Evolutionary conservation across 345 rosid species (phyloP), one percentile per base, ranked within the genome.

Genomic region (Brassica cretica): DNA sequence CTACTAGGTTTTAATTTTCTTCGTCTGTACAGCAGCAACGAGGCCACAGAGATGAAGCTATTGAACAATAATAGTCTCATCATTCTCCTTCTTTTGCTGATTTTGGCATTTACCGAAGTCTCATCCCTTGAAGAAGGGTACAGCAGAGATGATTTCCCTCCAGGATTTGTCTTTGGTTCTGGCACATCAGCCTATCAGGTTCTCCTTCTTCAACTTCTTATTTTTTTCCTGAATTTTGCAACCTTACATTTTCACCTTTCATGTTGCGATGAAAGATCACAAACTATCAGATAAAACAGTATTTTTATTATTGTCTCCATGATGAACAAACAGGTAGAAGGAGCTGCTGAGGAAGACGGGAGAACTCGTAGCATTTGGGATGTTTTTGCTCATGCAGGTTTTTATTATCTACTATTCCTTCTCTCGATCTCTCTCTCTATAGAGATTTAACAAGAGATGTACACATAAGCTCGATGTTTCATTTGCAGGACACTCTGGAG

Each of bases 301-400:
- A n/a, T 51, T 86, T 53, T 27, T 6, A 49, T 4, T 14, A 49
- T 49, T 14, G 16, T 5, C 15, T 59, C 30, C 15, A 60, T 30
- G 75, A 68, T 61, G n/a, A 63, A 63, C 68, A 27, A 32, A 44
- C 67, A 81, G 78, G 84, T 81, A n/a, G 95, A 88, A 83, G 95
- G 95, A 39, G 95, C 93, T 29, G 88, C 86, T 30, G 9, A 76
- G 8, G 82, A 85, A 76, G 96, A 89, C 62, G 96, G 93, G 19
- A 85, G 90, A 79, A 83, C 84, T 53, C 85, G 81, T 8, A 85
- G 91, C 72, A 78, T 90, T 67, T 89, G 90, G 91, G 93, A 89
- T 49, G 79, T 83, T 19, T 87, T 82, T 79, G 66, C 86, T 58
- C 87, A 81, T 41, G 71, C 72, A 18, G 88, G 90, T 86, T 77